Evolutionary conservation across 495 filamentous ascomycete species (phyloP).

Genomic region (Penicillium diatomitis): DNA sequence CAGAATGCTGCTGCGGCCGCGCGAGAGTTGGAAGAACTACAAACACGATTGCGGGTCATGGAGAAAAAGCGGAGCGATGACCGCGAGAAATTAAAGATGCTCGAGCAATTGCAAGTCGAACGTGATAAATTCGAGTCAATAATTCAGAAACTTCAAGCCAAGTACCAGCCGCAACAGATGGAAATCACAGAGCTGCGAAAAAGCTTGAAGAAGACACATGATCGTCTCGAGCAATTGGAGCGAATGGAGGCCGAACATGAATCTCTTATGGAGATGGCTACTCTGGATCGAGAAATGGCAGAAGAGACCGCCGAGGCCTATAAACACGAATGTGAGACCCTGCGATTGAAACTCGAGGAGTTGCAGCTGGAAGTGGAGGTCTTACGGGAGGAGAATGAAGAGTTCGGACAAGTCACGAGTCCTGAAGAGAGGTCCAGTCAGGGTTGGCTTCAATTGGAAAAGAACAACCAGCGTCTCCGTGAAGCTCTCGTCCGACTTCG

Average conservation of each 20-base stretch:
- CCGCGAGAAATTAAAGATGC: constrained; percentile 70
- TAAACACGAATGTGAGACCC: constrained; percentile 69
- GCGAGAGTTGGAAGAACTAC: constrained; percentile 69
- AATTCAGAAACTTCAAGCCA: constrained; percentile 84
- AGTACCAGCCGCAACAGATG: constrained; percentile 78
- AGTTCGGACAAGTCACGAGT: constrained; percentile 72
- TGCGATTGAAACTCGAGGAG: constrained; percentile 71
- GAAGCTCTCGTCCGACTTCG: constrained; percentile 76
- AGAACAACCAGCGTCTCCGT: constrained; percentile 76
- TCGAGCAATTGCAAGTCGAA: constrained; percentile 72
- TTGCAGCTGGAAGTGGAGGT: constrained; percentile 81
- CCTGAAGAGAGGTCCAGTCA: constrained; percentile 79
- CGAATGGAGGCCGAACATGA: constrained; percentile 74
- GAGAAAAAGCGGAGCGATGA: constrained; percentile 80
- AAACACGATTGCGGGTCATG: constrained; percentile 66
- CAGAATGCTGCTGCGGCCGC: constrained; percentile 35
- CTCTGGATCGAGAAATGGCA: constrained; percentile 90
- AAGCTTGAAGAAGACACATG: constrained; percentile 66
- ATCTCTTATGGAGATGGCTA: constrained; percentile 73
- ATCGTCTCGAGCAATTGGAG: constrained; percentile 58
- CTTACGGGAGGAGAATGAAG: constrained; percentile 75
- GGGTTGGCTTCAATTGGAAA: constrained; percentile 86
- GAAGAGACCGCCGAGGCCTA: constrained; percentile 80
- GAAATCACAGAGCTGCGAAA: constrained; percentile 69
- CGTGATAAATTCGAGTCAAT: constrained; percentile 79